phyloP scores from a whole-genome alignment of 495 filamentous ascomycete genomes.

The Bacidia rubella region DNA sequence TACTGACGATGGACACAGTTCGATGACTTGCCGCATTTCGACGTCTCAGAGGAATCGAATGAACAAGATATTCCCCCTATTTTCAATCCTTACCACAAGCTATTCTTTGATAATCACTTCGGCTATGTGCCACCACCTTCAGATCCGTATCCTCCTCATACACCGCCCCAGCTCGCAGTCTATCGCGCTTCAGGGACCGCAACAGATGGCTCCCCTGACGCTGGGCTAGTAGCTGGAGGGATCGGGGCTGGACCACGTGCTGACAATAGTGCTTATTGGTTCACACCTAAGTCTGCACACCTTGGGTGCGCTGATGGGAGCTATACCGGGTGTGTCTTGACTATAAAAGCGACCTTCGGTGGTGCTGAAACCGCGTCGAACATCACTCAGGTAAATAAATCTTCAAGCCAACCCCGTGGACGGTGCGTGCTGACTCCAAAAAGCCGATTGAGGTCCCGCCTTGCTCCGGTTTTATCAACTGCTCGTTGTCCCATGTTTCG shows the following conservation, averaged over 20 bases:
- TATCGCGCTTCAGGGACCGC: constrained; percentile 23
- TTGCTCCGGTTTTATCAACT: constrained; percentile 22
- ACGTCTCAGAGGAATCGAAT: constrained; percentile 8
- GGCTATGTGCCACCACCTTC: constrained; percentile 28
- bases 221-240: constrained; percentile 25
- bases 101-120: constrained; percentile 16
- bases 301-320: constrained; percentile 31
- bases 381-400: too few species aligned
- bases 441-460: constrained; percentile 23
- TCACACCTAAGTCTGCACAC: constrained; percentile 27
- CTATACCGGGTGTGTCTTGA: constrained; percentile 24
- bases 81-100: constrained; percentile 26
- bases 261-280: constrained; percentile 28
- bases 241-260: constrained; percentile 30
- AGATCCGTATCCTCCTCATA: constrained; percentile 27
- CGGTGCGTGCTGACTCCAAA: too few species aligned
- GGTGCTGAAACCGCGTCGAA: constrained; percentile 13
- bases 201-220: constrained; percentile 19
- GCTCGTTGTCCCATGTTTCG: constrained; percentile 23
- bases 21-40: constrained; percentile 21
- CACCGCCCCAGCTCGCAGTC: constrained; percentile 28
- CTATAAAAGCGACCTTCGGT: constrained; percentile 25
- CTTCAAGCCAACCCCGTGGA: too few species aligned
- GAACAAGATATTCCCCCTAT: constrained; percentile 25
- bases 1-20: constrained; percentile 12